phyloP scores from a whole-genome alignment of 257 asterid species.

The Solanum pinnatisectum region DNA sequence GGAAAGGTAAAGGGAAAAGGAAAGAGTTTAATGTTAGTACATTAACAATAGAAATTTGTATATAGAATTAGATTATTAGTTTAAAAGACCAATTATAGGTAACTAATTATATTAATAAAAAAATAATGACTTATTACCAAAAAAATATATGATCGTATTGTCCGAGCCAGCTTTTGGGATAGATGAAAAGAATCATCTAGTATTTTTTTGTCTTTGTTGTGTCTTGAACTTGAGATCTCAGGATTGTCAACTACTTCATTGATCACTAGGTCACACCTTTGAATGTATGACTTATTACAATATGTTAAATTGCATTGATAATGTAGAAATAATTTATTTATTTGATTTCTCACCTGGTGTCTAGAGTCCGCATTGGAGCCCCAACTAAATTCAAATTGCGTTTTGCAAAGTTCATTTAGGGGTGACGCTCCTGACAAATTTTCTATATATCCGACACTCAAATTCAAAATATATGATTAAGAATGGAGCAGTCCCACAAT shows the following conservation, averaged over 20 bases:
- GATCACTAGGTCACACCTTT: background rate
- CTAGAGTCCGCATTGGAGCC: too few relatives aligned
- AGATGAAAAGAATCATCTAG: background rate
- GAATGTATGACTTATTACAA: background rate
- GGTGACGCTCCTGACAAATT: background rate
- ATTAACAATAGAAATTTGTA: background rate
- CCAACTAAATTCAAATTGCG: too few relatives aligned
- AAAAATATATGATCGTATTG: background rate
- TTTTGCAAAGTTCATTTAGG: too few relatives aligned
- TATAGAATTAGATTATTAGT: background rate
- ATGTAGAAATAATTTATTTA: too few relatives aligned
- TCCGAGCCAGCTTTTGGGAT: background rate
- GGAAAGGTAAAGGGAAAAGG: background rate
- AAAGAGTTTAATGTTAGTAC: background rate
- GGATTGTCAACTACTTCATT: background rate
- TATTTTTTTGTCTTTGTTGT: background rate
- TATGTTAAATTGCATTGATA: background rate
- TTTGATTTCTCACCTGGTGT: background rate
- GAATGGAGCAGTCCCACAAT: background rate
- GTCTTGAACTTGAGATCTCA: background rate
- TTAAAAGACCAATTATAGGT: background rate
- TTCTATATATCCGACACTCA: too few relatives aligned
- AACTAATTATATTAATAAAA: background rate
- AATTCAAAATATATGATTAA: too few relatives aligned
- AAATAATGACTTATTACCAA: too few relatives aligned